Base-by-base conservation (phyloP, 2,329 filamentous ascomycete genomes). In the Aspergillus spinulosporus region DNA sequence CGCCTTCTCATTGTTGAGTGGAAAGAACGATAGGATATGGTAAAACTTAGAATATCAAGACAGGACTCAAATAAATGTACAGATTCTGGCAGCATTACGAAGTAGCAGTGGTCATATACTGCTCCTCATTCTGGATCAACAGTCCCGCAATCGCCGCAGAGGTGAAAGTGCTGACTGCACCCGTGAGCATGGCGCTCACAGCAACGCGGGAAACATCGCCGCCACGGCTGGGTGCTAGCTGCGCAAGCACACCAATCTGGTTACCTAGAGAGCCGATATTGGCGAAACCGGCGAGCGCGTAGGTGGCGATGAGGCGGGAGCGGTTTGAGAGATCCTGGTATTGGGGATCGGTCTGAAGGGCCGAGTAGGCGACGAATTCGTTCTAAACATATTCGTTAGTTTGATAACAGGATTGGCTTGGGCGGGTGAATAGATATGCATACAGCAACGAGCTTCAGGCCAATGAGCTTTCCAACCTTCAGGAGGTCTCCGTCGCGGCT, bases 191-290 rank as follows among this genome's bases (percentile, higher is more conserved):
- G 4, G 91, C 89, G 32, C 88, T 92, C 15, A 95, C 56, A 2
- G 90, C 90, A 29, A 96, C 82, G 46, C 81, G 81, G 3, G 89
- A 87, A 8, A 96, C 87, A 64, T 94, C 89, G 56, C 87, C 89
- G 37, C 84, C 82, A 44, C 90, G 84, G 3, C 80, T 80, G 0
- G 91, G 90, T 0, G 89, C 87, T 59, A 96, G 84, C 76, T 95
- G 90, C 3, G 88, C 84, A 51, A 96, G 81, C 57, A 95, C 90
- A 78, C 91, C 91, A 59, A 96, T 94, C 75, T 96, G 91, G 54
- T 91, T 93, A 70, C 91, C 91, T 47, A 96, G 82, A 31, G 90
- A 93, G 52, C 89, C 88, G 64, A 96, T 88, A 78, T 96, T 96
- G 60, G 90, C 92, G 71, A 91, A 91, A 28, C 81, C 80, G 74